Percentiles rank a stretch among this genome's conserved stretches.
These are phyloP conservation scores for Penicillium sp. DNA, from an alignment of 2,329 filamentous ascomycete genomes.

Conservation along the genomic window DNA sequence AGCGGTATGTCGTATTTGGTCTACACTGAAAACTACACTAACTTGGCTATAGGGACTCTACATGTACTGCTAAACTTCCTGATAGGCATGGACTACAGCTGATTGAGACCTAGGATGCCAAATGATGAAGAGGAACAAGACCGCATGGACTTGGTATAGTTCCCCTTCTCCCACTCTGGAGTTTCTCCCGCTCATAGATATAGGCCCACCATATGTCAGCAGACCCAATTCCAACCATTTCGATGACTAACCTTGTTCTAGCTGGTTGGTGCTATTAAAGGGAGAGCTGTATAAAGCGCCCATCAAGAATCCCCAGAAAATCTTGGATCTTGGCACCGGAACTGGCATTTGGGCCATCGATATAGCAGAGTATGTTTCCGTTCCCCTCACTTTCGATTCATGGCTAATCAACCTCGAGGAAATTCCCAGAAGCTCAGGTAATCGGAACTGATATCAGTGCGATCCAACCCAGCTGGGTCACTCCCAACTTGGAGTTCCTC, in stretches of 20 bases:
- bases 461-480: slow-evolving; percentile 29
- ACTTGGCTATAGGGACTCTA: slow-evolving; percentile 11
- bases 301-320: slow-evolving; percentile 24
- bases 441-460: slow-evolving; percentile 41
- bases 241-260: slow-evolving; percentile 7
- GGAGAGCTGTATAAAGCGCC: slow-evolving; percentile 27
- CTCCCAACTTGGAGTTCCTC: slow-evolving; percentile 20
- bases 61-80: slow-evolving; percentile 5
- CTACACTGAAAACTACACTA: not conserved
- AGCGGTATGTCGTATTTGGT: slow-evolving; percentile 13
- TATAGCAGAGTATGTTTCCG: slow-evolving; percentile 33
- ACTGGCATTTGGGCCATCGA: slow-evolving; percentile 47
- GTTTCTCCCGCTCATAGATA: too few relatives aligned
- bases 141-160: slow-evolving; percentile 28
- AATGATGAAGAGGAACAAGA: slow-evolving; percentile 37
- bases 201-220: slow-evolving; percentile 22
- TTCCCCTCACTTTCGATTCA: too few relatives aligned
- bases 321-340: slow-evolving; percentile 45
- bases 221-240: slow-evolving; percentile 2
- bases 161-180: not conserved
- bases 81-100: too few relatives aligned
- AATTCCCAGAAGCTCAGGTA: slow-evolving; percentile 35
- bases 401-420: slow-evolving; percentile 5
- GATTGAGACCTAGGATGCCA: slow-evolving; percentile 22
- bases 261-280: not conserved